Evolutionary conservation across 2,329 filamentous ascomycete genomes (phyloP).

Genomic region (Ophidiomyces ophidiicola): DNA sequence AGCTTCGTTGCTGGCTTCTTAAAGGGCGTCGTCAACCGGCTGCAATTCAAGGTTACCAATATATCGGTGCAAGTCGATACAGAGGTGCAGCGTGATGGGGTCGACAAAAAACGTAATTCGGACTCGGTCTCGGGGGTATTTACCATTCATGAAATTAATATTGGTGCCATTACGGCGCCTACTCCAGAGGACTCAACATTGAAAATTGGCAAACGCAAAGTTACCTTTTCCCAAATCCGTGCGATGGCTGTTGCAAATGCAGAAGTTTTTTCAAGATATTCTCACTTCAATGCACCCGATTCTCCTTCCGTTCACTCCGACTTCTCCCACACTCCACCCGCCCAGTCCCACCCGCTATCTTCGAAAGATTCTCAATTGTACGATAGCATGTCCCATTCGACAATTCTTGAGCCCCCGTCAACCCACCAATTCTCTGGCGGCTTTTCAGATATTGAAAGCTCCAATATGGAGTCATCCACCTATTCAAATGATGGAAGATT

Average conservation of each 20-base stretch:
- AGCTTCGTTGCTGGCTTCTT: constrained; percentile 49
- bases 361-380: constrained; percentile 19
- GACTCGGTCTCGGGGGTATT: constrained; percentile 28
- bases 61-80: constrained; percentile 43
- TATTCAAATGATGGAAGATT: constrained; percentile 31
- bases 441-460: neutral
- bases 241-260: constrained; percentile 38
- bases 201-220: constrained; percentile 32
- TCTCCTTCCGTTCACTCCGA: constrained; percentile 24
- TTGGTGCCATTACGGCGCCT: constrained; percentile 23
- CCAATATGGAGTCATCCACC: constrained; percentile 23
- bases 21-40: constrained; percentile 45
- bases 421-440: constrained; percentile 13
- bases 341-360: constrained; percentile 18
- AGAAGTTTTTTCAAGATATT: constrained; percentile 37
- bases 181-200: constrained; percentile 18
- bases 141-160: constrained; percentile 25
- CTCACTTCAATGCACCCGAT: constrained; percentile 25
- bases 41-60: constrained; percentile 43
- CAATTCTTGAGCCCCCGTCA: constrained; percentile 25
- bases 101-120: constrained; percentile 25
- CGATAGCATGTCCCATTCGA: constrained; percentile 29
- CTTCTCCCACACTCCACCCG: constrained; percentile 22
- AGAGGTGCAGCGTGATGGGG: constrained; percentile 32
- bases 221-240: constrained; percentile 36